These are phyloP conservation scores for Melampsora abietis-canadensis DNA, from an alignment of 1,284 basidiomycete species.

Conservation along the genomic window DNA sequence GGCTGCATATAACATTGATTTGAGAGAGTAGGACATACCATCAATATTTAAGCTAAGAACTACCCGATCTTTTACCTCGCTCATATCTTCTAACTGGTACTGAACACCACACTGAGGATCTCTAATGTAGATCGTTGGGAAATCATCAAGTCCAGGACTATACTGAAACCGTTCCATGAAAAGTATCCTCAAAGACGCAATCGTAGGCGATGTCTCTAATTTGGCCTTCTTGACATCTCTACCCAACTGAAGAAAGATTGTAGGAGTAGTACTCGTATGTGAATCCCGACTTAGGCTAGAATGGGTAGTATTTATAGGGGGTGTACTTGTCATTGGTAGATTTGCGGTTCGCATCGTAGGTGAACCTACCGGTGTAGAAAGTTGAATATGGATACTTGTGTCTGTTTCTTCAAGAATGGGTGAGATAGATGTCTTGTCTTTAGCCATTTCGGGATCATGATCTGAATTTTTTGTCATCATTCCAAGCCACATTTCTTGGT, in stretches of 20 bases:
- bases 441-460: no score
- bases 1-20: neutral
- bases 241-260: conserved; percentile 82
- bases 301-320: conserved; percentile 37
- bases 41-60: conserved; percentile 90
- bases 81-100: conserved; percentile 91
- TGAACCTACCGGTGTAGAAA: conserved; percentile 57
- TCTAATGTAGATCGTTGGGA: conserved; percentile 91
- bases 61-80: conserved; percentile 84
- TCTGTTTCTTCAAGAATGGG: conserved; percentile 27
- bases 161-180: conserved; percentile 96
- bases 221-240: conserved; percentile 83
- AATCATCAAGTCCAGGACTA: conserved; percentile 81
- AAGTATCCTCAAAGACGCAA: conserved; percentile 72
- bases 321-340: conserved; percentile 40
- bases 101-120: conserved; percentile 86
- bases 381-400: conserved; percentile 14
- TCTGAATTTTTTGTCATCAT: no score
- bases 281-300: conserved; percentile 11
- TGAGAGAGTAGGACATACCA: conserved; percentile 62
- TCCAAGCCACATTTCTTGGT: no score
- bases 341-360: conserved; percentile 57
- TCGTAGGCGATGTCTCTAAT: conserved; percentile 64
- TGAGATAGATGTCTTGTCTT: neutral
- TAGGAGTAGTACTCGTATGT: conserved; percentile 55